A percentile compares a stretch with the other conserved stretches of the same genome.
phyloP scores from a whole-genome alignment of 768 basidiomycete species.

The Mrakia frigida region DNA sequence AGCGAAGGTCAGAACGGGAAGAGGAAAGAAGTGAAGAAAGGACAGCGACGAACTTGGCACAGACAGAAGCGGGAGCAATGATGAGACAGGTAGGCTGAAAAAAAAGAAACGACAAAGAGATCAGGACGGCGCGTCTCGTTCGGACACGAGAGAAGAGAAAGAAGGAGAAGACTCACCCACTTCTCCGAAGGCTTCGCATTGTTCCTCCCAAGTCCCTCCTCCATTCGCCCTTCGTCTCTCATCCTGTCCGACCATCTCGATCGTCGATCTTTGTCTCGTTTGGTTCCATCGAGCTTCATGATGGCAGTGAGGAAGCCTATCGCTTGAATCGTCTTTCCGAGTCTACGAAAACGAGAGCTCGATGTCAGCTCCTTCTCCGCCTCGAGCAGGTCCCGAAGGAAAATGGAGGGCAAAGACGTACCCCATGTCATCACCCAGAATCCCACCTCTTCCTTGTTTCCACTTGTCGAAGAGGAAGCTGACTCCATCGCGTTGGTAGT shows the following conservation, averaged over 20 bases:
- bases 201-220: too few species aligned
- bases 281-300: not conserved
- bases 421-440: slow-evolving; percentile 97
- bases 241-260: too few species aligned
- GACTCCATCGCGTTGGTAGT: slow-evolving; percentile 84
- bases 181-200: too few species aligned
- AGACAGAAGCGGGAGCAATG: slow-evolving; percentile 74
- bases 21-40: slow-evolving; percentile 89
- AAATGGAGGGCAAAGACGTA: too few species aligned
- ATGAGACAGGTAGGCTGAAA: slow-evolving; percentile 70
- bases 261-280: not conserved
- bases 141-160: not conserved
- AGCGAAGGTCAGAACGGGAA: too few species aligned
- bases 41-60: slow-evolving; percentile 67
- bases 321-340: slow-evolving; percentile 84
- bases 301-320: not conserved
- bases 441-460: slow-evolving; percentile 61
- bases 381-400: too few species aligned
- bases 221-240: too few species aligned
- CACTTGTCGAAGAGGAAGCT: slow-evolving; percentile 74
- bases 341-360: not conserved
- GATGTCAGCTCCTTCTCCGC: too few species aligned
- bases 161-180: too few species aligned
- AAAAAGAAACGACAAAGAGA: not conserved
- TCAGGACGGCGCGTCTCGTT: not conserved